Evolutionary conservation across 2,329 filamentous ascomycete species (phyloP), one percentile per base, ranked within the genome.

Genomic region (Fusarium sp.): DNA sequence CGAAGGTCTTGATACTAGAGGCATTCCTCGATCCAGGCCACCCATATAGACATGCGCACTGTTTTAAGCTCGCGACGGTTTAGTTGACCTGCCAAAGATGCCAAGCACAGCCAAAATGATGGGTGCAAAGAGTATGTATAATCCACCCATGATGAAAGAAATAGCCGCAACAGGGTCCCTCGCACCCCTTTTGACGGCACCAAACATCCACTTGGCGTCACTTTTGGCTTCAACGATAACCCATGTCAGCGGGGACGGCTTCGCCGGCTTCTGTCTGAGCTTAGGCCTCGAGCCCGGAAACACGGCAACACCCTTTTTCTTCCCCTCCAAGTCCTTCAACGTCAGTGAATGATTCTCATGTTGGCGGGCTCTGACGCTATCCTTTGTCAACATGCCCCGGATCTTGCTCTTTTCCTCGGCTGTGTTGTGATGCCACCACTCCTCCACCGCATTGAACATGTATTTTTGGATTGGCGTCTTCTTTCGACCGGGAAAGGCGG

Each of bases 391-490:
- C 65, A 76, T 79, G 22, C 73, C 63, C 2, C 79, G 74, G 5
- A 80, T 48, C 8, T 58, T 72, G 9, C 56, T 45, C 39, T 76
- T 74, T 61, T 80, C 79, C 1, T 76, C 58, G 0, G 64, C 50
- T 0, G 74, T 72, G 31, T 79, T 73, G 57, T 90, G 88, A 50
- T 93, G 88, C 1, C 90, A 92, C 95, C 95, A 98, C 64, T 88
- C 87, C 72, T 93, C 88, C 2, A 98, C 94, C 0, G 92, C 92
- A 35, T 91, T 88, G 82, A 93, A 97, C 95, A 98, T 98, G 64
- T 91, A 91, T 60, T 89, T 88, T 75, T 98, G 95, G 33, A 95
- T 90, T 80, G 96, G 92, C 65, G 92, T 87, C 70, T 88, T 87
- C 68, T 92, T 89, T 4, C 75, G 65, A 75, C 96, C 89, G 11